Evolutionary conservation across 305 asterid genomes (phyloP), one percentile per base, ranked within the genome.

Genomic region (Andrographis paniculata): DNA sequence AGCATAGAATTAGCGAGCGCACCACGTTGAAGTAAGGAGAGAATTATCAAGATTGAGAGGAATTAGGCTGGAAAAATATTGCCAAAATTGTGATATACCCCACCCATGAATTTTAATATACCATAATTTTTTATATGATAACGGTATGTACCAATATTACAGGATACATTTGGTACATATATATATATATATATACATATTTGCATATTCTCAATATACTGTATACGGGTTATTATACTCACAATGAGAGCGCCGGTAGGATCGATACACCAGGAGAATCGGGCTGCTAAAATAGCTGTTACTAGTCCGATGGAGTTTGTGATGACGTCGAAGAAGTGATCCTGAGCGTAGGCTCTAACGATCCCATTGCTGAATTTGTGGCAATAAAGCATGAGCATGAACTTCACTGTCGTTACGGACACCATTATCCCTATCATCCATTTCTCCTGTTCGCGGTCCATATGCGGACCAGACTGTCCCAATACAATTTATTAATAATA

Each of bases 381-480:
- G 67, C 95, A 88, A 55, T 89, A 89, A 9, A 85, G 8, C 95
- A 82, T 67, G 14, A 89, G 94, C 44, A 68, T 2, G 45, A 85
- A 85, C 78, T 89, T 89, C 60, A 89, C 74, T 5, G 54, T 67
- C 0, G 97, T 89, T n/a, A 82, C 97, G 8, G 82, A 70, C 14
- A 74, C 75, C 97, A 87, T 87, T 58, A 87, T 80, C 21, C 94
- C 97, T 14, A 87, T 78, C 75, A 80, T 84, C 97, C 97, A 87
- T 59, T 52, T 84, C 67, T 87, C 97, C 74, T 84, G 61, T 20
- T 60, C 56, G 20, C 45, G 83, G 66, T 67, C 44, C 73, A 73
- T 40, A 1, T 73, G 66, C 12, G 87, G 83, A 43, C 67, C 73
- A 23, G 67, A 42, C 94, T 83, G 79, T 68, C n/a, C n/a, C n/a